A percentile compares a stretch with the other conserved stretches of the same genome.
Conservation (phyloP, 441 rosid genomes). For the Arabidopsis hybrid region DNA sequence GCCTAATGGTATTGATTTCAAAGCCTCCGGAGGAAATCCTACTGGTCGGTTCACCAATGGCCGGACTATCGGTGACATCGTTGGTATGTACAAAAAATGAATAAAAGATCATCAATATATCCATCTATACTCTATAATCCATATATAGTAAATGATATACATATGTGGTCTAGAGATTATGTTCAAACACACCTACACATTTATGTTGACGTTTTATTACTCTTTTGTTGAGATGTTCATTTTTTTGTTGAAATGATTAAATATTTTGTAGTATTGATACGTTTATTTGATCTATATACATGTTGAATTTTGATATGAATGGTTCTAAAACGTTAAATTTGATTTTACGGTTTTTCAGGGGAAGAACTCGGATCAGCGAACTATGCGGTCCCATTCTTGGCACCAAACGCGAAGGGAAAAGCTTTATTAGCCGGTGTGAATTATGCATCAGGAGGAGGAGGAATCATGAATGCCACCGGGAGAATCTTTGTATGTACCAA, state of each 20-base stretch:
- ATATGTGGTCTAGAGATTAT: not conserved
- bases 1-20: slow-evolving; percentile 91
- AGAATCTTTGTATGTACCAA: slow-evolving; percentile 65
- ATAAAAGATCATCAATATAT: not conserved
- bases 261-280: too few relatives aligned
- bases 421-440: slow-evolving; percentile 74
- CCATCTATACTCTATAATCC: not conserved
- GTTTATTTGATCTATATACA: not conserved
- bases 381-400: slow-evolving; percentile 73
- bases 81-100: slow-evolving; percentile 54
- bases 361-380: slow-evolving; percentile 80
- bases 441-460: slow-evolving; percentile 98
- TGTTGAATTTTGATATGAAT: not conserved
- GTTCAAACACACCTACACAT: slow-evolving; percentile 14
- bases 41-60: slow-evolving; percentile 93
- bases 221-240: too few relatives aligned
- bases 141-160: not conserved
- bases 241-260: too few relatives aligned
- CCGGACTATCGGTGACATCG: slow-evolving; percentile 87
- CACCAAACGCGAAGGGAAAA: slow-evolving; percentile 74
- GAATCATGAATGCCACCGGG: slow-evolving; percentile 92
- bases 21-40: slow-evolving; percentile 73
- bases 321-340: slow-evolving; percentile 6
- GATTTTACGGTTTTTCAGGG: slow-evolving; percentile 47
- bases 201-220: not conserved